Evolutionary conservation across 306 rosid genomes (phyloP).

Genomic region (Arachis stenosperma): DNA sequence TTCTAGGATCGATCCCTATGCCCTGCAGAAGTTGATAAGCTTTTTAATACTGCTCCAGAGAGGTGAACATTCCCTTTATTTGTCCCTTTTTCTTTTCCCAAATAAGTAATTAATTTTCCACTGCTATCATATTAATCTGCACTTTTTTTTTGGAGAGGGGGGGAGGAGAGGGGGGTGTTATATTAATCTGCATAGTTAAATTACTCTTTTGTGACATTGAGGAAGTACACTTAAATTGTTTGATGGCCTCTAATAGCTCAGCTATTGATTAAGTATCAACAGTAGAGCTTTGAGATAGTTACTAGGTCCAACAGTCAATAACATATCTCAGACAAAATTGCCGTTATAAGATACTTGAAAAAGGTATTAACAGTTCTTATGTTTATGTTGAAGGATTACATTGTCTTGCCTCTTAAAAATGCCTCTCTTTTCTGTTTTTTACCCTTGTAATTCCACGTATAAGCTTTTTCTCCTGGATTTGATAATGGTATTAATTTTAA

Average conservation of each 20-base stretch:
- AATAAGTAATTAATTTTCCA: neutral
- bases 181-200: constrained; percentile 14
- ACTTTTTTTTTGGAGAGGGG: no score
- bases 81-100: neutral
- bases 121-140: constrained; percentile 16
- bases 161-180: neutral
- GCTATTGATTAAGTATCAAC: constrained; percentile 29
- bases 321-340: neutral
- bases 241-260: constrained; percentile 17
- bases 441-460: neutral
- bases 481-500: neutral
- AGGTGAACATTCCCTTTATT: constrained; percentile 49
- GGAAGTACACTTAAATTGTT: no score
- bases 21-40: constrained; percentile 73
- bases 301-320: constrained; percentile 12
- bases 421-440: neutral
- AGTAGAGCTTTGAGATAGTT: constrained; percentile 12
- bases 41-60: constrained; percentile 88
- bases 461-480: neutral
- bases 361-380: neutral
- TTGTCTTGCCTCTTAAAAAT: constrained; percentile 17
- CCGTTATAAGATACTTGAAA: neutral
- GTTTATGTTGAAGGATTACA: neutral
- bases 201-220: neutral
- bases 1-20: constrained; percentile 73